Base-by-base conservation (phyloP, 345 rosid genomes). In the Litchi chinensis region DNA sequence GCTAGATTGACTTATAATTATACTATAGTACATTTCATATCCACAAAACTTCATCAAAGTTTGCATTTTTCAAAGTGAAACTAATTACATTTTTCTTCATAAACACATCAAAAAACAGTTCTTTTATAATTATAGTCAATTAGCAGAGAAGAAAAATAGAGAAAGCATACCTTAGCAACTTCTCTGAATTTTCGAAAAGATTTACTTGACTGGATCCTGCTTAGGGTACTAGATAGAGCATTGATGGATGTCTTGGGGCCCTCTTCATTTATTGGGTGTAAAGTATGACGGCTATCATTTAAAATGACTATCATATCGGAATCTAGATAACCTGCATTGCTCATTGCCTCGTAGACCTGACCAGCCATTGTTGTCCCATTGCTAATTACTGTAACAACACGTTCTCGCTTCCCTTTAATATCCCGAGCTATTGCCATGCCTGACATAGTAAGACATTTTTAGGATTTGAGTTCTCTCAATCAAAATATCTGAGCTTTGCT, bases 331-430 rank as follows among this genome's bases (percentile, higher is more conserved):
- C 99, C 98, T 9, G 97, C 93, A 88, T 92, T 95, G 83, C 93
- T 87, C 98, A 95, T 95, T 54, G 99, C 96, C 86, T 95, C 99
- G 67, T 91, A 95, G 50, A 89, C 93, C 90, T 93, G 99, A 79
- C 99, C 99, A 16, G 98, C 93, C 89, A 91, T 87, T 40, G 94
- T 90, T 81, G 98, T 87, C 76, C 83, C 90, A 77, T 91, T 93
- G 88, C 93, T 87, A 24, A 95, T 95, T 77, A 95, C 90, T 21
- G 93, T 85, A 15, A 93, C 90, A 50, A 92, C 82, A 37, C 91
- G 89, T 62, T 93, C 96, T 46, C 86, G 89, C 86, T 90, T 93
- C 76, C 98, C 96, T 85, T 92, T 91, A 37, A 92, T 84, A 91
- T 95, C 99, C 57, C 99, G 91, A 43, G 96, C 96, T 71, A 92